Conservation (phyloP, 257 asterid genomes). For the Apocynum venetum region DNA sequence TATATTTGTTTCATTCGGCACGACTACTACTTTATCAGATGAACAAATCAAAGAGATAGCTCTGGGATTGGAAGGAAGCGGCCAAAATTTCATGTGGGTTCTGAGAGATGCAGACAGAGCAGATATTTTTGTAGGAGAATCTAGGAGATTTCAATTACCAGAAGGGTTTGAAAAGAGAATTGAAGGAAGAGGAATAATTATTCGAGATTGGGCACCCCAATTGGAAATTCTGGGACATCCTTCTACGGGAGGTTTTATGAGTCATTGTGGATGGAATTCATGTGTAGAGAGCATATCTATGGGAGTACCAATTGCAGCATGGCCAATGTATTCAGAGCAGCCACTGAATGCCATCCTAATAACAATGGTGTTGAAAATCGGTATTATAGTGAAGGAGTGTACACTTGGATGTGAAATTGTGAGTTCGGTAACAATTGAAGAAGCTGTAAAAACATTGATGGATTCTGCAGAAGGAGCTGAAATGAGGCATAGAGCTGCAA, state of each 20-base stretch:
- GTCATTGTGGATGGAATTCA: not conserved
- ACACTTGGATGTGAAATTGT: not conserved
- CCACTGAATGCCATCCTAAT: not conserved
- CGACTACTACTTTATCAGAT: not conserved
- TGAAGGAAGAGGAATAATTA: not conserved
- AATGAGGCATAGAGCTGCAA: not conserved
- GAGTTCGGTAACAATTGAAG: not conserved
- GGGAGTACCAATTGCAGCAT: not conserved
- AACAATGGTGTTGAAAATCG: not conserved
- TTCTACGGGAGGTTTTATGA: not conserved
- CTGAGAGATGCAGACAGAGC: not conserved
- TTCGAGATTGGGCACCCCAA: not conserved
- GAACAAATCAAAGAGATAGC: not conserved
- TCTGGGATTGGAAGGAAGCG: not conserved
- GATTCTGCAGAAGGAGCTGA: not conserved
- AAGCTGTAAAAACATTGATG: not conserved
- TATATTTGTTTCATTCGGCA: not conserved
- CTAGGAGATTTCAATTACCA: not conserved
- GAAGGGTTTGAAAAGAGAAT: not conserved
- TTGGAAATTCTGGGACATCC: not conserved
- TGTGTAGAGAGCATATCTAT: not conserved
- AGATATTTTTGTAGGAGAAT: not conserved
- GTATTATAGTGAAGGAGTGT: not conserved
- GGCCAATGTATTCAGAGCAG: not conserved
- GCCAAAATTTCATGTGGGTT: not conserved